A percentile compares a stretch with the other conserved stretches of the same genome.
phyloP scores from a whole-genome alignment of 176 grass and related monocot species.

The Musa troglodytarum region DNA sequence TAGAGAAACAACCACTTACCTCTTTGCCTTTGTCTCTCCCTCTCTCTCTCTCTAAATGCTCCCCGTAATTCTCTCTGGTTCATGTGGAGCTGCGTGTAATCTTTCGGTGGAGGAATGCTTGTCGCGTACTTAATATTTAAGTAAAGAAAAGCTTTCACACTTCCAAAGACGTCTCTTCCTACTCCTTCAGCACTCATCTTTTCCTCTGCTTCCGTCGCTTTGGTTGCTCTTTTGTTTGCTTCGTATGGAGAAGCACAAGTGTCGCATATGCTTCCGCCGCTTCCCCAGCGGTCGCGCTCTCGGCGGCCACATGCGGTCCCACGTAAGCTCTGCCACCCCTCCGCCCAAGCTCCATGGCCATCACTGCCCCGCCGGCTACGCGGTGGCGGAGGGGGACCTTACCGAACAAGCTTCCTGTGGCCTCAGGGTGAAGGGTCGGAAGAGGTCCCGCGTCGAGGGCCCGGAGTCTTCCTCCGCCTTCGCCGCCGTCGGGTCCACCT shows the following conservation, averaged over 20 bases:
- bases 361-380: conserved; percentile 20
- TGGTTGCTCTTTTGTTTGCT: conserved; percentile 23
- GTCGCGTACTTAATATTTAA: conserved; percentile 15
- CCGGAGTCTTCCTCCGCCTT: conserved; percentile 35
- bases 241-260: conserved; percentile 63
- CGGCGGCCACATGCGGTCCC: conserved; percentile 66
- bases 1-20: background rate
- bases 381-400: conserved; percentile 12
- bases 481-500: background rate
- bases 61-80: background rate
- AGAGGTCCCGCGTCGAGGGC: conserved; percentile 26
- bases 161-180: conserved; percentile 6
- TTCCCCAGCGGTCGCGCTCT: conserved; percentile 86
- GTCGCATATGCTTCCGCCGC: conserved; percentile 82
- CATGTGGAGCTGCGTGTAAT: conserved; percentile 10
- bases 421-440: conserved; percentile 51
- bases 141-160: conserved; percentile 9
- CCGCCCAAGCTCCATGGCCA: conserved; percentile 25
- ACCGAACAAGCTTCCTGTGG: conserved; percentile 21
- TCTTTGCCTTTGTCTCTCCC: background rate
- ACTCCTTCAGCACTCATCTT: conserved; percentile 27
- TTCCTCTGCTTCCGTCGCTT: conserved; percentile 21
- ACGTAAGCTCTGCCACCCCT: conserved; percentile 37
- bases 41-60: background rate
- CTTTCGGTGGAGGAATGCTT: conserved; percentile 29